Conservation (phyloP, 2,329 filamentous ascomycete species). For the Ophiostoma tasmaniense region DNA sequence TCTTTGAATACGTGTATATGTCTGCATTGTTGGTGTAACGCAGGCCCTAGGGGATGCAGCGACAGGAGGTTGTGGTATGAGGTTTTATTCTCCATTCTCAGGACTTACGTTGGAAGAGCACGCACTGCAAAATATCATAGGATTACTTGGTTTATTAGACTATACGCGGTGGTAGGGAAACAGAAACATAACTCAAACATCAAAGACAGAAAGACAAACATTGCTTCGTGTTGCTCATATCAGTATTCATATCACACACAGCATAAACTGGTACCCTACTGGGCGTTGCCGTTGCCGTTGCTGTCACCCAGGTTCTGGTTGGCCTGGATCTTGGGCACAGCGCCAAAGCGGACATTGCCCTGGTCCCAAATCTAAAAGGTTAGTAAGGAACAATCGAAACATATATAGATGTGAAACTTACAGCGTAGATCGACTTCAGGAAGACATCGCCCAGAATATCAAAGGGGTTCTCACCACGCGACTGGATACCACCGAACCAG, state of each 20-base stretch:
- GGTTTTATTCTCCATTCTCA: too few species aligned
- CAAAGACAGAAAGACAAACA: background rate
- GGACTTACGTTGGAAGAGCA: too few species aligned
- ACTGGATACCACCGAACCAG: slow-evolving; percentile 59
- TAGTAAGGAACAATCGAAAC: background rate
- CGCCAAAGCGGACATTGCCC: slow-evolving; percentile 50
- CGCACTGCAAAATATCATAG: background rate
- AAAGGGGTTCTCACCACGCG: slow-evolving; percentile 47
- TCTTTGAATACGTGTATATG: background rate
- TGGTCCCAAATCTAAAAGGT: slow-evolving; percentile 51
- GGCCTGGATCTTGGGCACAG: slow-evolving; percentile 44
- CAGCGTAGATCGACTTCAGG: slow-evolving; percentile 56
- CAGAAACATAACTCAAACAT: too few species aligned
- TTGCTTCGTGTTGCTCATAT: background rate
- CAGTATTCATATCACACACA: background rate
- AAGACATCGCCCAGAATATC: slow-evolving; percentile 58
- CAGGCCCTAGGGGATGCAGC: background rate
- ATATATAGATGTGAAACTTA: slow-evolving; percentile 29
- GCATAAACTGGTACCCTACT: background rate
- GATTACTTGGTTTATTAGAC: background rate
- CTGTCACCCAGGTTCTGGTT: slow-evolving; percentile 26
- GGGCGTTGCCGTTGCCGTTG: background rate
- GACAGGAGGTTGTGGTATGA: too few species aligned
- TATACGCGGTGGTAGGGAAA: background rate
- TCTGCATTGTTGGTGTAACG: background rate